A percentile compares a stretch with the other conserved stretches of the same genome.
Evolutionary conservation across 1,284 basidiomycete genomes (phyloP).

Genomic region (Albatrellus sp.): DNA sequence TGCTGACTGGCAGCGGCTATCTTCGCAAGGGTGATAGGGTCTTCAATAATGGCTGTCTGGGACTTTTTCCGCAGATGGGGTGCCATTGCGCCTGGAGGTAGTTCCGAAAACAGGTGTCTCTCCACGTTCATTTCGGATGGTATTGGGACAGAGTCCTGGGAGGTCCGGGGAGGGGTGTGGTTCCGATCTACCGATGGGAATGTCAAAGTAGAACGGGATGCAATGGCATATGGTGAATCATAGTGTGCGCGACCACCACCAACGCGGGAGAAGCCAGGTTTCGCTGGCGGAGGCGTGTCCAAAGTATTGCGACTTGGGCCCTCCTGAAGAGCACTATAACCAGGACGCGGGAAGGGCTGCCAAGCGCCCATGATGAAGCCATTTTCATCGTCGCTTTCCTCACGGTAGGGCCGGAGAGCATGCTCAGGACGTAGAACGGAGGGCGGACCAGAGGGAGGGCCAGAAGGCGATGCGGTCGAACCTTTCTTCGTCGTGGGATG

Average conservation of each 20-base stretch:
- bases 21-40: conserved; percentile 18
- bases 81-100: conserved; percentile 53
- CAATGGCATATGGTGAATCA: conserved; percentile 67
- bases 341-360: conserved; percentile 53
- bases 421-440: conserved; percentile 71
- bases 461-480: no score
- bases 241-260: conserved; percentile 71
- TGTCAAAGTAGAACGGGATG: conserved; percentile 36
- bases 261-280: conserved; percentile 64
- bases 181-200: conserved; percentile 52
- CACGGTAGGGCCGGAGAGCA: conserved; percentile 60
- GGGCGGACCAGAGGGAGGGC: conserved; percentile 47
- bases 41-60: conserved; percentile 68
- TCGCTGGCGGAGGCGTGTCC: conserved; percentile 21
- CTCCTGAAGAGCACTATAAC: conserved; percentile 34
- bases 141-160: conserved; percentile 36
- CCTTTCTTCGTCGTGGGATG: conserved; percentile 14
- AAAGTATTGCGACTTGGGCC: conserved; percentile 18
- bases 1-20: conserved; percentile 1
- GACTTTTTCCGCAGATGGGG: conserved; percentile 69
- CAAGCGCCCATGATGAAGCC: conserved; percentile 79
- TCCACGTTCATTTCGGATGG: conserved; percentile 30
- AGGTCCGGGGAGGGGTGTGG: conserved; percentile 13
- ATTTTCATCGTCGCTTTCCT: conserved; percentile 68
- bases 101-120: conserved; percentile 18